These are phyloP conservation scores for Leucocoprinus sp. DNA, from an alignment of 768 basidiomycete genomes.

Conservation along the genomic window DNA sequence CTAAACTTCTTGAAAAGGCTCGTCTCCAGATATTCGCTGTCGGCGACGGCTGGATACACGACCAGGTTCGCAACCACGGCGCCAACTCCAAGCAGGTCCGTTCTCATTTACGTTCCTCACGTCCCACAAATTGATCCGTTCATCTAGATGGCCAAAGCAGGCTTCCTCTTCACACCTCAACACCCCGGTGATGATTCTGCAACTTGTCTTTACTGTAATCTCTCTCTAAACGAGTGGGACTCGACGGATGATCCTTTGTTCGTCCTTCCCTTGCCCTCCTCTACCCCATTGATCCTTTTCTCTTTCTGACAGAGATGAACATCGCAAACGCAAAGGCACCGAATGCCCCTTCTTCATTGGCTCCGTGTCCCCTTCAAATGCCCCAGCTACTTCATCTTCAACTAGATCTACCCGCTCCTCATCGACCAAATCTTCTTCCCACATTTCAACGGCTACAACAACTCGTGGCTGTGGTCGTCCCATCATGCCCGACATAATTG, in stretches of 20 bases:
- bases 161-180: slow-evolving; percentile 76
- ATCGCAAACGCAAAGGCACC: slow-evolving; percentile 52
- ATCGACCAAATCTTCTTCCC: slow-evolving; percentile 18
- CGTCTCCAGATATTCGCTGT: slow-evolving; percentile 56
- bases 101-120: background rate
- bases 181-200: slow-evolving; percentile 67
- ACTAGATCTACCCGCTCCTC: slow-evolving; percentile 11
- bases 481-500: slow-evolving; percentile 5
- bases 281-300: background rate
- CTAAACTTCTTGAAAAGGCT: slow-evolving; percentile 65
- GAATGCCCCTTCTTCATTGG: slow-evolving; percentile 35
- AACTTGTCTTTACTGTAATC: slow-evolving; percentile 79
- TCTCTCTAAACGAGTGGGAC: slow-evolving; percentile 82
- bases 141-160: slow-evolving; percentile 77
- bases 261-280: slow-evolving; percentile 18
- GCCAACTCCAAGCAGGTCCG: slow-evolving; percentile 66
- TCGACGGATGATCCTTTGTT: slow-evolving; percentile 81
- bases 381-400: background rate
- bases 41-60: slow-evolving; percentile 62
- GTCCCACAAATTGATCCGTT: slow-evolving; percentile 4
- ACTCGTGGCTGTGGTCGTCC: slow-evolving; percentile 6
- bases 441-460: slow-evolving; percentile 21
- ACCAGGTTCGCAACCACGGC: slow-evolving; percentile 48
- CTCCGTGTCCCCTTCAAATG: slow-evolving; percentile 12
- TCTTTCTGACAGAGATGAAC: slow-evolving; percentile 50